Evolutionary conservation across 1,284 basidiomycete species (phyloP).

Genomic region (Paramarasmius palmivorus): DNA sequence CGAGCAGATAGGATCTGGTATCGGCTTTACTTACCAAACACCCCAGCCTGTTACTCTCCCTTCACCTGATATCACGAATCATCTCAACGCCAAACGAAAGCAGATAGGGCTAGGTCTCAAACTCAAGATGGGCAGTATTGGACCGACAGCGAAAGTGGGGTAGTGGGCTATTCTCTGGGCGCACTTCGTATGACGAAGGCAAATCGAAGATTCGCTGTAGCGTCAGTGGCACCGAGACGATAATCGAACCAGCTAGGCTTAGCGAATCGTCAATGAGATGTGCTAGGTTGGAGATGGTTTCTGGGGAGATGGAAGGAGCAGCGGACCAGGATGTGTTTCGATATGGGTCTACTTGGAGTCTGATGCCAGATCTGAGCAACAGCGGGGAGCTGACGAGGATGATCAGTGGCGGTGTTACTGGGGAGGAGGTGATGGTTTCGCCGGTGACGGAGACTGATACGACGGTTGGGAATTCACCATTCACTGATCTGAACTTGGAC

Average conservation of each 20-base stretch:
- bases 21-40: conserved; percentile 48
- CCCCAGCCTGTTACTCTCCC: conserved; percentile 18
- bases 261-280: not conserved
- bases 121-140: not conserved
- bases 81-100: not conserved
- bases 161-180: no score
- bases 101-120: not conserved
- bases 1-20: conserved; percentile 54
- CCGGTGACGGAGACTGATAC: conserved; percentile 15
- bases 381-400: not conserved
- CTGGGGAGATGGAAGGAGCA: not conserved
- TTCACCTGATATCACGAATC: not conserved
- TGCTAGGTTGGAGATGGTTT: not conserved
- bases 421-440: conserved; percentile 5
- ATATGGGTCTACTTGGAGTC: conserved; percentile 8
- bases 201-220: no score
- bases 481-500: conserved; percentile 1
- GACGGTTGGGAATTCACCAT: conserved; percentile 12
- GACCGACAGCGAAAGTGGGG: not conserved
- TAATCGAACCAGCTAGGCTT: not conserved
- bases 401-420: not conserved
- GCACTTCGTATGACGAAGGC: no score
- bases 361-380: conserved; percentile 3
- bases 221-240: no score
- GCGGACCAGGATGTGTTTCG: conserved; percentile 8